These are phyloP conservation scores for Metarhizium sp. DNA, from an alignment of 2,329 filamentous ascomycete species.

Conservation along the genomic window DNA sequence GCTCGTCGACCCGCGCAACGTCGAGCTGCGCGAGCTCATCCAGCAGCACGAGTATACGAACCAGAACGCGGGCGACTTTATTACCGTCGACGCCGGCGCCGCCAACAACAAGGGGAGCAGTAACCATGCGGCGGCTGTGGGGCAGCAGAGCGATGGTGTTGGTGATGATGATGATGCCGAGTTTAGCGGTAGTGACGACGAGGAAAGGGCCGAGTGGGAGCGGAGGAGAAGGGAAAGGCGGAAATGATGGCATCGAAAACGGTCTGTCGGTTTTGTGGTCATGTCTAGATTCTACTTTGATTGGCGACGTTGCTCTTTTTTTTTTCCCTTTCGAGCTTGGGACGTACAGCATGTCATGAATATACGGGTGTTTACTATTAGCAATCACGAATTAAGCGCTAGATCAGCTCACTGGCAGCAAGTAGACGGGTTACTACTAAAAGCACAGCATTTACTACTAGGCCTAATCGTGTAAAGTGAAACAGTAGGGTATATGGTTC, in stretches of 20 bases:
- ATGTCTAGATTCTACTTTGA: background rate
- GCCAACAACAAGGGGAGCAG: conserved; percentile 10
- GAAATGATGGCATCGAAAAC: conserved; percentile 6
- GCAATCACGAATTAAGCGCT: background rate
- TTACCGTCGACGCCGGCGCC: conserved; percentile 21
- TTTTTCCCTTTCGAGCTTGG: background rate
- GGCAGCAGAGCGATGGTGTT: conserved; percentile 39
- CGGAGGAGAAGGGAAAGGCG: conserved; percentile 35
- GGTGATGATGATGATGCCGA: conserved; percentile 54
- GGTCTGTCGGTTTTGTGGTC: background rate
- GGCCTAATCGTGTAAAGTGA: background rate
- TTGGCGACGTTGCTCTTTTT: background rate
- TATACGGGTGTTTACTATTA: background rate
- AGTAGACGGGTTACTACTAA: conserved; percentile 1
- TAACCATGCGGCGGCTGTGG: conserved; percentile 4
- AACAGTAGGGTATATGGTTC: conserved; percentile 6
- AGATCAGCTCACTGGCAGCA: background rate
- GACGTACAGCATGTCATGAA: background rate
- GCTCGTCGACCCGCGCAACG: conserved; percentile 64
- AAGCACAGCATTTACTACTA: conserved; percentile 5
- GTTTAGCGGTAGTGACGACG: conserved; percentile 55
- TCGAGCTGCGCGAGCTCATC: conserved; percentile 50
- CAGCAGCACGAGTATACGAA: conserved; percentile 60
- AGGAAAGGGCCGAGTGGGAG: conserved; percentile 54
- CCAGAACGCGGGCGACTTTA: conserved; percentile 50